phyloP scores from a whole-genome alignment of 2,329 filamentous ascomycete genomes.

The Cercospora nicotianae region DNA sequence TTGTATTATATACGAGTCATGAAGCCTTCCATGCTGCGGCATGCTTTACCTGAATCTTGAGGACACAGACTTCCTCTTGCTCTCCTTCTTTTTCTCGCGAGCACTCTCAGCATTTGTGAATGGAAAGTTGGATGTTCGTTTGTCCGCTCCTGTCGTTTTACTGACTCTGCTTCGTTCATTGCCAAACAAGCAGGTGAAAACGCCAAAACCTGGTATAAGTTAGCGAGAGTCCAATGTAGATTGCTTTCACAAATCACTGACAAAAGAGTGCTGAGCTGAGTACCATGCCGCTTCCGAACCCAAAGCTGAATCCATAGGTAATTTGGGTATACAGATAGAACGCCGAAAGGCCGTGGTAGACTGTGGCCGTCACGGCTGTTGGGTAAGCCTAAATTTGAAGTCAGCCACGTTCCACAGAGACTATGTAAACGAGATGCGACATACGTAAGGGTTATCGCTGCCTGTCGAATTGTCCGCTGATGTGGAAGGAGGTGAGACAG shows the following conservation, averaged over 20 bases:
- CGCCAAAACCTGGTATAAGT: slow-evolving; percentile 48
- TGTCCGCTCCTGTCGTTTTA: slow-evolving; percentile 65
- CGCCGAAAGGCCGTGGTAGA: slow-evolving; percentile 64
- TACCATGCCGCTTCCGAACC: slow-evolving; percentile 58
- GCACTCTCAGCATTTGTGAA: slow-evolving; percentile 56
- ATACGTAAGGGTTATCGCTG: slow-evolving; percentile 7
- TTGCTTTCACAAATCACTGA: slow-evolving; percentile 19
- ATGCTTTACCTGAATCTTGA: slow-evolving; percentile 23
- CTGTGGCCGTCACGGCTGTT: slow-evolving; percentile 60
- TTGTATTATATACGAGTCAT: slow-evolving; percentile 1
- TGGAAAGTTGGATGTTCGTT: slow-evolving; percentile 65
- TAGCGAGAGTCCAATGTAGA: not conserved
- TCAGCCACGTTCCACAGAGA: not conserved
- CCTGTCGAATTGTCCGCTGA: not conserved
- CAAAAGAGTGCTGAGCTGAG: slow-evolving; percentile 59
- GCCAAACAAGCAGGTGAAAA: slow-evolving; percentile 65
- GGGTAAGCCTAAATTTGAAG: slow-evolving; percentile 55
- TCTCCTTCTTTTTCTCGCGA: slow-evolving; percentile 37
- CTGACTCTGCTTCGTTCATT: slow-evolving; percentile 57
- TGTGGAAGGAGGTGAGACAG: slow-evolving; percentile 47
- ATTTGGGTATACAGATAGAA: slow-evolving; percentile 70
- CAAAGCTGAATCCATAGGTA: slow-evolving; percentile 55
- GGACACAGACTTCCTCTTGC: slow-evolving; percentile 30
- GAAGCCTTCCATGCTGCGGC: not conserved
- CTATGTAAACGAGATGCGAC: not conserved